Conservation (phyloP, 202 grass and related monocot species). For the Zoysia matrella region DNA sequence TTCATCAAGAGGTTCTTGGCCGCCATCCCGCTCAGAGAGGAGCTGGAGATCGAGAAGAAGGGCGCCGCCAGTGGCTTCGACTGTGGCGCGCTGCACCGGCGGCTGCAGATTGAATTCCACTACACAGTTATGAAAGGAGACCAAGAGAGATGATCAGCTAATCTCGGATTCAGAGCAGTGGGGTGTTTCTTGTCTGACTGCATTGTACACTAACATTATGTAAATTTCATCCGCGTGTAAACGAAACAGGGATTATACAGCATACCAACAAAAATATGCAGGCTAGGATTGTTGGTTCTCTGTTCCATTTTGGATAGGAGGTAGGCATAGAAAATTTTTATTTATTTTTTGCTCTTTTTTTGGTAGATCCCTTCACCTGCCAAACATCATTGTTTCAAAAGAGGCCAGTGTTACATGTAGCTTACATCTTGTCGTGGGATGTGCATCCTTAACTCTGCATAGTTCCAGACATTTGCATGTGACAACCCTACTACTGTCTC, state of each 20-base stretch:
- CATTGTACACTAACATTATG: slow-evolving; percentile 53
- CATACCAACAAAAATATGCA: not conserved
- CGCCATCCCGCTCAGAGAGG: slow-evolving; percentile 89
- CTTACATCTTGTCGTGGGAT: too few species aligned
- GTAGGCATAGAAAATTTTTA: slow-evolving; percentile 7
- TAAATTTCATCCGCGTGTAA: slow-evolving; percentile 35
- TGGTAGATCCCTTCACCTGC: not conserved
- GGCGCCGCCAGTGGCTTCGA: slow-evolving; percentile 24
- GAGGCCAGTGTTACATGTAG: too few species aligned
- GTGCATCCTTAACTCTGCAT: too few species aligned
- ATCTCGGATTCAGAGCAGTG: not conserved
- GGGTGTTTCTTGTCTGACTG: slow-evolving; percentile 5
- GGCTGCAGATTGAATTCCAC: slow-evolving; percentile 97
- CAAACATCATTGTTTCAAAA: too few species aligned
- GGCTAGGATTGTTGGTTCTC: slow-evolving; percentile 31
- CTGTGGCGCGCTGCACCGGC: slow-evolving; percentile 60
- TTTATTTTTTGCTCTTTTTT: not conserved
- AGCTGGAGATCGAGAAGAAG: slow-evolving; percentile 81
- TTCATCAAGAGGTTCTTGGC: slow-evolving; percentile 96
- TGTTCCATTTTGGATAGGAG: slow-evolving; percentile 20
- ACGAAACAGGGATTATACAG: slow-evolving; percentile 1
- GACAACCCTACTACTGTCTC: too few species aligned
- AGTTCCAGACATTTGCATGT: too few species aligned
- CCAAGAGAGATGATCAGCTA: slow-evolving; percentile 21
- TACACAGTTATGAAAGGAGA: slow-evolving; percentile 51